A percentile compares a stretch with the other conserved stretches of the same genome.
Evolutionary conservation across 2,329 filamentous ascomycete species (phyloP).

Genomic region (Talaromyces sp.): DNA sequence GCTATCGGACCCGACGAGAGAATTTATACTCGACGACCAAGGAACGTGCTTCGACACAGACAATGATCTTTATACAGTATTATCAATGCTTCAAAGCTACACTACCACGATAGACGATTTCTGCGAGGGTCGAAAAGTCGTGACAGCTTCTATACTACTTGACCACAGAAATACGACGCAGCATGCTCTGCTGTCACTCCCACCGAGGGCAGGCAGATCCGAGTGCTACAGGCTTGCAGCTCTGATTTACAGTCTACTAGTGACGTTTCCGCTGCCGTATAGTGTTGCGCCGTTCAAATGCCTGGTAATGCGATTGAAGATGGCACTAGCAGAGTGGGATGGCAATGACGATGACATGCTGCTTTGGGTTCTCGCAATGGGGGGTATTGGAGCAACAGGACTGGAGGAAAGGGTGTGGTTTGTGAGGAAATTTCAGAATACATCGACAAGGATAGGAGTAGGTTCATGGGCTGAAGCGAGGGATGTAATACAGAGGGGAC

Average conservation of each 20-base stretch:
- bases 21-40: not conserved
- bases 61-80: not conserved
- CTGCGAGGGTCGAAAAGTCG: not conserved
- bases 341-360: not conserved
- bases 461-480: not conserved
- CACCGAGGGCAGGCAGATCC: not conserved
- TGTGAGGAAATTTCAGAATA: not conserved
- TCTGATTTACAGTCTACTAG: slow-evolving; percentile 1
- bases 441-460: not conserved
- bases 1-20: not conserved
- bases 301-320: not conserved
- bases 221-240: slow-evolving; percentile 3
- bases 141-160: not conserved
- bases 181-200: slow-evolving; percentile 6
- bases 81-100: slow-evolving; percentile 1
- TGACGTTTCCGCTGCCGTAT: slow-evolving; percentile 5
- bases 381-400: not conserved
- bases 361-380: not conserved
- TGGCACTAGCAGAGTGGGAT: not conserved
- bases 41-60: not conserved
- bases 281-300: slow-evolving; percentile 1
- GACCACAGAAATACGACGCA: slow-evolving; percentile 4
- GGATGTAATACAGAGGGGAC: not conserved
- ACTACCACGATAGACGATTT: slow-evolving; percentile 1
- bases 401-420: not conserved